Evolutionary conservation across 1,284 basidiomycete genomes (phyloP), one percentile per base, ranked within the genome.

Genomic region (Moesziomyces sp.): DNA sequence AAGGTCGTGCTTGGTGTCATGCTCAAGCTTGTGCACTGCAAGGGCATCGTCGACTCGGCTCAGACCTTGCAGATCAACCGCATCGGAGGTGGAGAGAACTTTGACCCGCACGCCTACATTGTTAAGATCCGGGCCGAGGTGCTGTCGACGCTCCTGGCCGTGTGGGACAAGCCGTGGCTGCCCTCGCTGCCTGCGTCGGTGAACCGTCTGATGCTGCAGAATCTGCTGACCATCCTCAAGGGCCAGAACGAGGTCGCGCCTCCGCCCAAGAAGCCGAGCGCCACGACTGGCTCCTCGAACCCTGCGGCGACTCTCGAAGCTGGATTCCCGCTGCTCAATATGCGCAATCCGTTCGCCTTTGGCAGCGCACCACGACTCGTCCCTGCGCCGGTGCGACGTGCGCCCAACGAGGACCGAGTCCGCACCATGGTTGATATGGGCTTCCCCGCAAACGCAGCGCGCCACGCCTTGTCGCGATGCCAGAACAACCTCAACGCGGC

Each of bases 391-490:
- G 47, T 61, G 24, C 63, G 70, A 35, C 56, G 64, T 19, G 48
- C 64, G 13, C 79, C 77, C 7, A 80, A 84, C 56, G 79, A 83
- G 46, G 66, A 66, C 2, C 89, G 91, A 30, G 89, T 97, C 48
- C 88, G 89, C 51, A 91, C 93, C 78, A 87, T 99, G 51, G 91
- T 90, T 18, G 96, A 99, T 76, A 99, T 99, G 97, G 97, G 97
- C 52, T 99, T 99, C 86, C 90, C 92, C 26, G 89, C 93, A 10
- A 88, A 89, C 44, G 92, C 93, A 5, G 92, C 92, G 1, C 91
- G 93, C 79, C 89, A 90, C 58, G 96, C 96, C 5, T 86, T 99
- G 21, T 84, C 88, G 21, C 91, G 94, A 23, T 91, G 91, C 16
- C 89, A 91, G 67, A 98, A 98, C 85, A 97, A 97, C 77, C 87